Evolutionary conservation across 495 filamentous ascomycete genomes (phyloP).

Genomic region (Friedmanniomyces endolithicus): DNA sequence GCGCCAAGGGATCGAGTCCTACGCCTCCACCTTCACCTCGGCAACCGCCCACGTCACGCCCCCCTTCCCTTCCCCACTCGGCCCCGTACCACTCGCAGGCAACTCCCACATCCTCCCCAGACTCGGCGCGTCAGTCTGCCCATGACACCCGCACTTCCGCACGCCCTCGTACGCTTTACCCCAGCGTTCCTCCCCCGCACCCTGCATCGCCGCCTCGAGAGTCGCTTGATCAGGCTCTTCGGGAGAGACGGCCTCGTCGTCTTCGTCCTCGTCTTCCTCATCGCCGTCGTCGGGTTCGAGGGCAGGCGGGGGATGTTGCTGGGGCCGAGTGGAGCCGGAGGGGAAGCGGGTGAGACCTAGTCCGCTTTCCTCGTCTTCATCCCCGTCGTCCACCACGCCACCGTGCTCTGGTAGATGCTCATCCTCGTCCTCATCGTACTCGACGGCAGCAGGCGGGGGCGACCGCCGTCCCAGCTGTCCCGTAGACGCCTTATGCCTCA

Average conservation of each 20-base stretch:
- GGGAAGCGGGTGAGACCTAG: conserved; percentile 19
- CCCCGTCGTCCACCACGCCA: not conserved
- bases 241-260: conserved; percentile 10
- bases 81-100: conserved; percentile 5
- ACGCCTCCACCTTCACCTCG: conserved; percentile 8
- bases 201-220: conserved; percentile 14
- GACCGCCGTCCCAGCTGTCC: conserved; percentile 11
- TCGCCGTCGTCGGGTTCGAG: conserved; percentile 13
- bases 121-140: conserved; percentile 8
- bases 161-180: conserved; percentile 14
- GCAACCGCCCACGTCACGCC: conserved; percentile 15
- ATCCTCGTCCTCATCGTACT: conserved; percentile 1
- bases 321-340: conserved; percentile 8
- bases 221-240: conserved; percentile 18
- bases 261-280: conserved; percentile 18
- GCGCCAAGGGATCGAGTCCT: not conserved
- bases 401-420: too few relatives aligned
- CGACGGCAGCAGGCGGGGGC: not conserved
- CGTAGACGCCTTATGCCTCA: conserved; percentile 7
- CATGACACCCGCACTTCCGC: conserved; percentile 18
- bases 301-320: conserved; percentile 12
- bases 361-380: conserved; percentile 8
- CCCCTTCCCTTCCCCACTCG: not conserved
- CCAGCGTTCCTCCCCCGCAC: conserved; percentile 7
- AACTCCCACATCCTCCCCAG: conserved; percentile 19